Conservation (phyloP, 306 rosid genomes). For the Prinsepia uniflora region DNA sequence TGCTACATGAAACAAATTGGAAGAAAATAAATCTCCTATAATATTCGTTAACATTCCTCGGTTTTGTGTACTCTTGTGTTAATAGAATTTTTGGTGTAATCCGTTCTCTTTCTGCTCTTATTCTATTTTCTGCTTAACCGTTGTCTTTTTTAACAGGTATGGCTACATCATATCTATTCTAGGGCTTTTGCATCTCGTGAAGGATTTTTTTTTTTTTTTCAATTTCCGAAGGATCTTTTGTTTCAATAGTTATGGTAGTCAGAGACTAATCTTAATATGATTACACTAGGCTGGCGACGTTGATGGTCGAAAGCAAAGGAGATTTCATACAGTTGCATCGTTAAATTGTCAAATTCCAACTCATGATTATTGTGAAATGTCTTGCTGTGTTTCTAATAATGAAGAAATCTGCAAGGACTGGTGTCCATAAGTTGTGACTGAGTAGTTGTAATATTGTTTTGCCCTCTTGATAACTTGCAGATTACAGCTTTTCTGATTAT, state of each 20-base stretch:
- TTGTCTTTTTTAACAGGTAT: not conserved
- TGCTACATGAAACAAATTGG: not conserved
- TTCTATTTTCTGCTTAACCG: not conserved
- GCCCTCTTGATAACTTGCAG: not conserved
- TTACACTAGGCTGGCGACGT: not conserved
- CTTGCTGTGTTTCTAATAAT: not conserved
- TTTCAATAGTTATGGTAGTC: constrained; percentile 1
- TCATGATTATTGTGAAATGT: not conserved
- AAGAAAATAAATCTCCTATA: not conserved
- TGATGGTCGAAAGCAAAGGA: not conserved
- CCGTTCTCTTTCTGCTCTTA: not conserved
- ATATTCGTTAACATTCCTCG: not conserved
- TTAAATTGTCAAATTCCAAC: not conserved
- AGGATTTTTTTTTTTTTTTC: not conserved
- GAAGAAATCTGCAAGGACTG: not conserved
- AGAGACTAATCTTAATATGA: not conserved
- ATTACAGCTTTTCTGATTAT: not conserved
- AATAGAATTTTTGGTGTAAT: not conserved
- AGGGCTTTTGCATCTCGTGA: not conserved
- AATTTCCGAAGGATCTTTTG: not conserved
- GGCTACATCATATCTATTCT: not conserved
- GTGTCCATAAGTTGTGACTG: not conserved
- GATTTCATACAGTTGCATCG: not conserved
- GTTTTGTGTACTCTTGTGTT: not conserved
- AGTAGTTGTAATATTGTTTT: not conserved